Base-by-base conservation (phyloP, 768 basidiomycete species). In the Mycena floridula region DNA sequence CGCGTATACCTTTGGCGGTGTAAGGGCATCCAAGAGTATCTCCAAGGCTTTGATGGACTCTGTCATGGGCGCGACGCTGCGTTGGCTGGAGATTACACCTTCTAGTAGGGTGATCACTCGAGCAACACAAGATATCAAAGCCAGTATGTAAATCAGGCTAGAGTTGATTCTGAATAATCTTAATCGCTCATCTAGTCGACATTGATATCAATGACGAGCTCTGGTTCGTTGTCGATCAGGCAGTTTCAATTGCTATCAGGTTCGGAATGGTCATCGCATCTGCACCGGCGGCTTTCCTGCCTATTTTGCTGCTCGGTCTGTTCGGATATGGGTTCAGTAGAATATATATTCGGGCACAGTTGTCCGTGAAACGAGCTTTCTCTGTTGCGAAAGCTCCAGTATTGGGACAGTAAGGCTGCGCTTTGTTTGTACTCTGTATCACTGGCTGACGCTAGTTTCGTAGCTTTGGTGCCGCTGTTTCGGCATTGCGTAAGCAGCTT, bases 401-500 rank as follows among this genome's bases (percentile, higher is more conserved):
- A 9, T 40, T 58, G 25, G 50, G 48, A 24, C 53, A 58, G 68
- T 65, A 64, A 36, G 49, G 63, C n/a, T n/a, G n/a, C n/a, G n/a
- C n/a, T 58, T 64, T 41, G 52, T 56, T 40, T 0, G 28, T 11
- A 15, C 35, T 27, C 32, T 55, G 8, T n/a, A 32, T 27, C 32
- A 55, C 54, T 39, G 59, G 65, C 39, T 51, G 65, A 20, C 52
- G 23, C 54, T 55, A 12, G 6, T 40, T n/a, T 49, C 25, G 24
- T 8, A 59, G 65, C 58, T 64, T 79, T 60, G 67, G 74, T 38
- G 68, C 82, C 50, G 69, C 82, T 3, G 74, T 87, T 26, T 60
- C 70, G 48, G 84, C 83, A 5, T 52, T 82, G 25, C 61, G 72
- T 73, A 61, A 39, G 66, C n/a, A n/a, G n/a, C n/a, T n/a, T n/a